phyloP scores from a whole-genome alignment of 257 asterid genomes.

The Rubia yunnanensis region DNA sequence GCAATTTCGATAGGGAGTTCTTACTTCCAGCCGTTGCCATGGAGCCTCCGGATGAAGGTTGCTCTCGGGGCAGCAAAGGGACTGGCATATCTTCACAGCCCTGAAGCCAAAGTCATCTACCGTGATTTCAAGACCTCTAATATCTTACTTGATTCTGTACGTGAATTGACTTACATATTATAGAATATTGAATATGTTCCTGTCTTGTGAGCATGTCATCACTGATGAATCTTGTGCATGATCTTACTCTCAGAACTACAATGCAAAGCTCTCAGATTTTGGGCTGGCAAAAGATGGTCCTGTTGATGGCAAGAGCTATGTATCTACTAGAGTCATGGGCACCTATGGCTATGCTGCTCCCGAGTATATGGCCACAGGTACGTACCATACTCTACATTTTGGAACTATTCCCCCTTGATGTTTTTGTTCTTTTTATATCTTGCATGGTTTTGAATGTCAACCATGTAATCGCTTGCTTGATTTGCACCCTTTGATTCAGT shows the following conservation, averaged over 20 bases:
- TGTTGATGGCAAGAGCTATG: constrained; percentile 32
- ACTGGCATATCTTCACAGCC: constrained; percentile 35
- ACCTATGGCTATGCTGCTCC: constrained; percentile 49
- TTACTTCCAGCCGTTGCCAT: constrained; percentile 34
- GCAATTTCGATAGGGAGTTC: constrained; percentile 25
- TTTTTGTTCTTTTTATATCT: neutral
- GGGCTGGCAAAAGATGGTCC: constrained; percentile 47
- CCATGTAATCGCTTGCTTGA: neutral
- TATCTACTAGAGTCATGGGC: constrained; percentile 40
- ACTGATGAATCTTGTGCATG: neutral
- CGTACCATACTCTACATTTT: neutral
- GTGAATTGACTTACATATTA: constrained; percentile 2
- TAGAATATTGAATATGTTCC: neutral
- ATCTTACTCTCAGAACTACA: constrained; percentile 22
- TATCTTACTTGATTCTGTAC: constrained; percentile 35
- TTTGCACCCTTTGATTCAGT: neutral
- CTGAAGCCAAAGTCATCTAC: constrained; percentile 38
- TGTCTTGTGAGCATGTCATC: neutral
- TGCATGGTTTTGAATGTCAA: no score
- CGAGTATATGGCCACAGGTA: constrained; percentile 39
- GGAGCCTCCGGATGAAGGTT: constrained; percentile 39
- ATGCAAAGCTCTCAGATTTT: constrained; percentile 41
- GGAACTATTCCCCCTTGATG: neutral
- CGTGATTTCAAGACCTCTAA: constrained; percentile 41
- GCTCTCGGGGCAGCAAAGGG: constrained; percentile 41